Percentiles rank a stretch among this genome's conserved stretches.
Conservation (phyloP, 2,329 filamentous ascomycete genomes). For the Elsinoe fawcettii region DNA sequence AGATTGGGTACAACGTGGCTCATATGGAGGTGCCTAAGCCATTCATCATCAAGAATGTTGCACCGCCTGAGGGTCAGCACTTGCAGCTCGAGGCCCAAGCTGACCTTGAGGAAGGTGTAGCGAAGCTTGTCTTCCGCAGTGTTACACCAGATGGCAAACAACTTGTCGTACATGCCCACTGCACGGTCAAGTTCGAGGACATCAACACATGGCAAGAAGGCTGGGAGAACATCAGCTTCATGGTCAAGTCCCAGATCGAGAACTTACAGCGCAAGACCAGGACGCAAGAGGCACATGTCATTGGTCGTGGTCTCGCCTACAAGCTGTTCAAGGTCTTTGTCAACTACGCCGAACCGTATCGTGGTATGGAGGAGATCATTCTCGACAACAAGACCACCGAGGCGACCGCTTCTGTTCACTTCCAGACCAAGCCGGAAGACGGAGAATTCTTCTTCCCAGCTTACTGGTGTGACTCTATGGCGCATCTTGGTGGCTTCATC, state of each 20-base stretch:
- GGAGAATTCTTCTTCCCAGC: conserved; percentile 52
- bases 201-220: conserved; percentile 54
- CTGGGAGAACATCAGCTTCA: conserved; percentile 58
- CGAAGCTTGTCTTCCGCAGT: conserved; percentile 50
- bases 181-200: conserved; percentile 55
- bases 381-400: conserved; percentile 49
- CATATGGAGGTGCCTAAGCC: conserved; percentile 64
- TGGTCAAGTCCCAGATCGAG: conserved; percentile 50
- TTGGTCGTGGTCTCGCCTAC: conserved; percentile 69
- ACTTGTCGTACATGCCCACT: conserved; percentile 54
- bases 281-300: conserved; percentile 60
- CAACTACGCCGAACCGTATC: conserved; percentile 49
- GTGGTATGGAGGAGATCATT: conserved; percentile 52
- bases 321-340: conserved; percentile 59
- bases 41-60: conserved; percentile 51
- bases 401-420: conserved; percentile 47
- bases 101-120: conserved; percentile 48
- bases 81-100: conserved; percentile 54
- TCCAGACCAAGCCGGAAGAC: conserved; percentile 46
- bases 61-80: conserved; percentile 48
- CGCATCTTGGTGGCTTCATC: conserved; percentile 52
- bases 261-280: conserved; percentile 60
- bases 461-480: conserved; percentile 53
- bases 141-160: conserved; percentile 53
- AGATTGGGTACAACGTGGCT: conserved; percentile 56